Conservation (phyloP, 108 stramenopile species). For the Discostella pseudostelligera region DNA sequence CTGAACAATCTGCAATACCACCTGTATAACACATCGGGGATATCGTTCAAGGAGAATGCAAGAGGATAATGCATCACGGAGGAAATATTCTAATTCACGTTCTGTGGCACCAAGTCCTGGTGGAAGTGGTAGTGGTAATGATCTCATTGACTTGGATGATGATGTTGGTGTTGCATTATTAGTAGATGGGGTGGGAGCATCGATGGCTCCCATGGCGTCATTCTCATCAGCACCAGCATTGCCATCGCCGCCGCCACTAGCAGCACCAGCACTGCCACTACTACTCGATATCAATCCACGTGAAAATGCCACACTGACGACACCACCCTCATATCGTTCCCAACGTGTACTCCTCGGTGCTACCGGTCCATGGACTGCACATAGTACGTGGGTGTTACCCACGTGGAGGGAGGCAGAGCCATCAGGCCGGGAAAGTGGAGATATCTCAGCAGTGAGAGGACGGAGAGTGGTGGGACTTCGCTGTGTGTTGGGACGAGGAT, state of each 20-base stretch:
- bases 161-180: neutral
- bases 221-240: neutral
- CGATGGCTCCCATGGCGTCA: conserved; percentile 9
- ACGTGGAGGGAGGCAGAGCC: conserved; percentile 81
- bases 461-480: conserved; percentile 57
- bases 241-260: conserved; percentile 2
- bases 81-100: conserved; percentile 58
- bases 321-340: conserved; percentile 52
- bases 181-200: conserved; percentile 4
- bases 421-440: conserved; percentile 76
- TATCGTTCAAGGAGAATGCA: conserved; percentile 56
- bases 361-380: conserved; percentile 85
- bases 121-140: conserved; percentile 19
- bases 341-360: conserved; percentile 66
- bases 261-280: conserved; percentile 12
- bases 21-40: conserved; percentile 69
- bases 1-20: conserved; percentile 74
- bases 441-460: conserved; percentile 83
- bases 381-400: conserved; percentile 85
- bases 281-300: conserved; percentile 40
- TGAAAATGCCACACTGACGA: conserved; percentile 71
- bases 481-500: neutral
- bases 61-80: conserved; percentile 51
- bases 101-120: conserved; percentile 50
- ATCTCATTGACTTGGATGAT: conserved; percentile 5